These are phyloP conservation scores for Cyclospora cayetanensis DNA, from an alignment of 169 alveolate genomes.

Conservation along the genomic window DNA sequence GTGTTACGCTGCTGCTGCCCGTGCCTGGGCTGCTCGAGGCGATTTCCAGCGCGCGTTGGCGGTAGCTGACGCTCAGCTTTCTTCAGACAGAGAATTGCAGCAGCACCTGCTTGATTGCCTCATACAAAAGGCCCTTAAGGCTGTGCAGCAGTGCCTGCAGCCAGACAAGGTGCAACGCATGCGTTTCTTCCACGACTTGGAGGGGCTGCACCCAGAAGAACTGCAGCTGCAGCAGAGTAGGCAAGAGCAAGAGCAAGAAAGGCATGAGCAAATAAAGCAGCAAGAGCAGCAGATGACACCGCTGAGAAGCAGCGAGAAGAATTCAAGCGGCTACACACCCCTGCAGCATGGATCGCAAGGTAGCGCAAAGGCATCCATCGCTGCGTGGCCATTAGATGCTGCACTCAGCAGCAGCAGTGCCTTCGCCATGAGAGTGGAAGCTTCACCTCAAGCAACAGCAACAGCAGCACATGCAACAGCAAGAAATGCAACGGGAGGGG, in stretches of 20 bases:
- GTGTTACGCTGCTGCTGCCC: slow-evolving; percentile 5
- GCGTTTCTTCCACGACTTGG: neutral
- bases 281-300: slow-evolving; percentile 16
- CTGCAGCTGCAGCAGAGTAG: neutral
- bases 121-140: neutral
- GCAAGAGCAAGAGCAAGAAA: neutral
- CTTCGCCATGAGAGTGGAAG: neutral
- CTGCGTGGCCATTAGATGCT: slow-evolving; percentile 36
- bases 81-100: slow-evolving; percentile 49
- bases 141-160: neutral
- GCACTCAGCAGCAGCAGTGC: neutral
- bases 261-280: neutral
- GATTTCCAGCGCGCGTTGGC: slow-evolving; percentile 61
- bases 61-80: slow-evolving; percentile 28
- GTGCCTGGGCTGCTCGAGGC: slow-evolving; percentile 8
- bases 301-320: neutral
- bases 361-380: neutral
- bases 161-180: neutral
- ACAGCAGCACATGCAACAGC: neutral
- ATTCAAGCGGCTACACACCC: neutral
- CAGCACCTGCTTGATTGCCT: slow-evolving; percentile 36
- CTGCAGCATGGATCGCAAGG: neutral
- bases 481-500: neutral
- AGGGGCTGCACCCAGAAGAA: neutral
- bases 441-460: neutral